Evolutionary conservation across 208 protist species (phyloP).

Genomic region (Lotmaria passim): DNA sequence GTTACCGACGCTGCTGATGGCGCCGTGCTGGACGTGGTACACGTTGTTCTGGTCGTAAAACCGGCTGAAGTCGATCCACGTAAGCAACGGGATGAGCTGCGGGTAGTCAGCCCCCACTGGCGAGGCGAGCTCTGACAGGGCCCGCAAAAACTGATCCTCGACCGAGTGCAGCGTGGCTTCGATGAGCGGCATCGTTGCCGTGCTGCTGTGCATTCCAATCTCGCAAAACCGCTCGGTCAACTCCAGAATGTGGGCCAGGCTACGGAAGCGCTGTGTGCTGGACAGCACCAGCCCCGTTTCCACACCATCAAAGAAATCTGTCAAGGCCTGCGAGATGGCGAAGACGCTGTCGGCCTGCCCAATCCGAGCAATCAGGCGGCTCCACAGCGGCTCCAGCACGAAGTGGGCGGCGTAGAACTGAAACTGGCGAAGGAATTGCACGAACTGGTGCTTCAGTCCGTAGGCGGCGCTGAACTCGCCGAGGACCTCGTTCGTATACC

Average conservation of each 20-base stretch:
- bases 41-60: constrained; percentile 86
- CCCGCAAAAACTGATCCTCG: constrained; percentile 64
- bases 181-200: constrained; percentile 52
- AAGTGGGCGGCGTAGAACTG: constrained; percentile 91
- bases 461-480: constrained; percentile 63
- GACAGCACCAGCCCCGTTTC: constrained; percentile 77
- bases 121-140: constrained; percentile 81
- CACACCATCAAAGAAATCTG: constrained; percentile 76
- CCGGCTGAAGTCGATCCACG: constrained; percentile 87
- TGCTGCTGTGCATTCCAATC: constrained; percentile 68
- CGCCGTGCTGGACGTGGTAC: constrained; percentile 80
- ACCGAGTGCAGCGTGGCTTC: constrained; percentile 63
- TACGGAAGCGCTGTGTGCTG: constrained; percentile 75
- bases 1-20: constrained; percentile 24
- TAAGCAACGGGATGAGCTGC: constrained; percentile 81
- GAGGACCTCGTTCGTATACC: constrained; percentile 54
- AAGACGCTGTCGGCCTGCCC: constrained; percentile 76
- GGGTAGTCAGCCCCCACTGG: constrained; percentile 82
- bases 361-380: constrained; percentile 65
- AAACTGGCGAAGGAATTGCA: constrained; percentile 89
- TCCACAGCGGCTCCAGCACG: constrained; percentile 87
- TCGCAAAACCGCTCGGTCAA: constrained; percentile 79
- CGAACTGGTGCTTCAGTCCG: constrained; percentile 85
- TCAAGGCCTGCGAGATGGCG: constrained; percentile 63
- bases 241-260: constrained; percentile 68